A percentile compares a stretch with the other conserved stretches of the same genome.
phyloP scores from a whole-genome alignment of 129 eudicot genomes.

The Flaveria bidentis region DNA sequence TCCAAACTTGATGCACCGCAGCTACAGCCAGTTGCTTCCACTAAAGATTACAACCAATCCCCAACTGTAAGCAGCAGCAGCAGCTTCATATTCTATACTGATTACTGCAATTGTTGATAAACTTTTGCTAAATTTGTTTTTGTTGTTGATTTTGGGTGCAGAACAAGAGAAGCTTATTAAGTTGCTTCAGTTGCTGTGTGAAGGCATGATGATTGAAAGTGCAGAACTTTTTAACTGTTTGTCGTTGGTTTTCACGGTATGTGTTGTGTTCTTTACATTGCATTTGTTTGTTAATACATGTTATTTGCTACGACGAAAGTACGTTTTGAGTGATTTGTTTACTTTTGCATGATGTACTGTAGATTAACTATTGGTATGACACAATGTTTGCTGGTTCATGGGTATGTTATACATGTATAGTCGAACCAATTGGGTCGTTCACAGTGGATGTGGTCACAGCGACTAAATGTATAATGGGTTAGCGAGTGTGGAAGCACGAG shows the following conservation, averaged over 20 bases:
- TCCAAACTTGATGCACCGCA: constrained; percentile 25
- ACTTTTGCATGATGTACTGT: constrained; percentile 24
- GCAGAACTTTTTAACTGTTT: constrained; percentile 3
- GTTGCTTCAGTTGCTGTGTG: constrained; percentile 69
- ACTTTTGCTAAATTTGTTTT: background rate
- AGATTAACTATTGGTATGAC: constrained; percentile 13
- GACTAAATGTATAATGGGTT: too few species aligned
- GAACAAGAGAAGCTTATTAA: constrained; percentile 59
- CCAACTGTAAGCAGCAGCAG: constrained; percentile 63
- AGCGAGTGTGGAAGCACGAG: too few species aligned
- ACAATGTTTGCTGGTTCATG: too few species aligned
- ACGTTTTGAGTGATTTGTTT: constrained; percentile 27
- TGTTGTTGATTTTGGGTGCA: constrained; percentile 33
- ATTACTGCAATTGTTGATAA: background rate
- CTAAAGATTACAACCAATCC: constrained; percentile 52
- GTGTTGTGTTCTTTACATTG: constrained; percentile 15
- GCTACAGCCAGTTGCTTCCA: constrained; percentile 27
- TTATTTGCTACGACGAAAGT: constrained; percentile 4
- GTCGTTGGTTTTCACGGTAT: constrained; percentile 1
- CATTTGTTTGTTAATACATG: constrained; percentile 26
- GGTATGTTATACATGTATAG: too few species aligned
- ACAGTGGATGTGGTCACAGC: too few species aligned
- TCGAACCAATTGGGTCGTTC: too few species aligned
- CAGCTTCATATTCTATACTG: background rate
- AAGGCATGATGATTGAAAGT: constrained; percentile 44